Evolutionary conservation across 768 basidiomycete genomes (phyloP).

Genomic region (Boletus subparvulus): DNA sequence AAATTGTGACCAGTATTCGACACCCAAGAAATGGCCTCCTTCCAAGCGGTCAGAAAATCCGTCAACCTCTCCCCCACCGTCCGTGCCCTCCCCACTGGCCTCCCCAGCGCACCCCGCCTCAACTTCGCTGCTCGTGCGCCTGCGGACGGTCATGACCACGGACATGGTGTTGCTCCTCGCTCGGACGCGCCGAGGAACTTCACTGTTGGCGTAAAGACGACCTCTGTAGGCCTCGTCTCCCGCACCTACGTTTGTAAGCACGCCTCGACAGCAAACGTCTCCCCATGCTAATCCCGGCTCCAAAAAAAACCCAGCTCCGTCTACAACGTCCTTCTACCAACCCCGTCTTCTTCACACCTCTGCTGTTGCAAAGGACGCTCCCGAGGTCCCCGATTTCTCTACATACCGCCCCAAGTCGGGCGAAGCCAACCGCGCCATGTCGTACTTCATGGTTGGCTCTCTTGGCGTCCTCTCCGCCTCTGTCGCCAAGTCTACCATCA

Average conservation of each 20-base stretch:
- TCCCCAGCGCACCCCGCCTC: conserved; percentile 73
- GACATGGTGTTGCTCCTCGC: conserved; percentile 56
- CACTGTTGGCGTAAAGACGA: conserved; percentile 51
- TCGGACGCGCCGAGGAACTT: conserved; percentile 63
- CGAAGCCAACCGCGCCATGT: conserved; percentile 68
- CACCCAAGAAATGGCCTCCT: conserved; percentile 53
- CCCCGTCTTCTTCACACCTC: conserved; percentile 81
- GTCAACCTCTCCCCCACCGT: conserved; percentile 81
- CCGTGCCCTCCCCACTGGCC: conserved; percentile 73
- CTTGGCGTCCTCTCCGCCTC: conserved; percentile 93
- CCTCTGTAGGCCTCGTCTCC: conserved; percentile 56
- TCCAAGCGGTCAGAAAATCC: conserved; percentile 78
- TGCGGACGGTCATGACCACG: conserved; percentile 54
- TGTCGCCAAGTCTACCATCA: conserved; percentile 88
- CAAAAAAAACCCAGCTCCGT: conserved; percentile 37
- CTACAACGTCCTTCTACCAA: conserved; percentile 54
- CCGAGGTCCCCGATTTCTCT: conserved; percentile 87
- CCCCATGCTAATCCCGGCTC: conserved; percentile 15
- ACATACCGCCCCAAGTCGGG: conserved; percentile 72
- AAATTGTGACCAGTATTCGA: background rate
- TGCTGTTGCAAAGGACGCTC: conserved; percentile 61
- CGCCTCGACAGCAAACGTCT: conserved; percentile 7
- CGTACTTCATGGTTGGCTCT: conserved; percentile 89
- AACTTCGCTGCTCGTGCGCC: conserved; percentile 71
- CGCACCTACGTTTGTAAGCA: conserved; percentile 66